Evolutionary conservation across 345 rosid species (phyloP).

Genomic region (Barbarea vulgaris): DNA sequence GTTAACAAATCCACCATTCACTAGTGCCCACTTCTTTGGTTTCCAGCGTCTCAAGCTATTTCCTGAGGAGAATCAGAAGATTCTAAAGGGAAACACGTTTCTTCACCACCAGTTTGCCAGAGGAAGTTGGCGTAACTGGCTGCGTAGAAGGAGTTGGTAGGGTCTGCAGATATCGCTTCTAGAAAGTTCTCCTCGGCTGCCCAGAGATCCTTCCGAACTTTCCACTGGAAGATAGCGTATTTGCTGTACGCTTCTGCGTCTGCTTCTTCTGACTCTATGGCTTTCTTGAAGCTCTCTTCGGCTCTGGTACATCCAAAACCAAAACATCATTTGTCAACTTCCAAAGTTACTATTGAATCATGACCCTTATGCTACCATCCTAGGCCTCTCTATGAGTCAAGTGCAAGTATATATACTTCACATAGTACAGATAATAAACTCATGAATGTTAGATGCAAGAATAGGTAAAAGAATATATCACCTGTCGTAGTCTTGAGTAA

Average conservation of each 20-base stretch:
- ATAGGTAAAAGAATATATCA: conserved; percentile 28
- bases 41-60: conserved; percentile 18
- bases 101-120: conserved; percentile 73
- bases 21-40: not conserved
- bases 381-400: not conserved
- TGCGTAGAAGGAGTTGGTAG: conserved; percentile 49
- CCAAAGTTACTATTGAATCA: not conserved
- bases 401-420: not conserved
- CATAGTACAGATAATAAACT: not conserved
- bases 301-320: conserved; percentile 54
- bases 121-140: conserved; percentile 76
- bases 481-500: conserved; percentile 64
- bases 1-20: conserved; percentile 6
- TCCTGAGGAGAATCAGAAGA: conserved; percentile 32
- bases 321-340: conserved; percentile 16
- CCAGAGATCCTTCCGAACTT: conserved; percentile 63
- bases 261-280: conserved; percentile 50
- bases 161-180: conserved; percentile 63
- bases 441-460: not conserved
- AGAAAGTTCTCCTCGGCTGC: conserved; percentile 74
- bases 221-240: conserved; percentile 77
- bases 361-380: not conserved
- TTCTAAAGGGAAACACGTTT: conserved; percentile 62
- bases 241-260: conserved; percentile 64
- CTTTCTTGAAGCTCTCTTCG: conserved; percentile 72